These are phyloP conservation scores for Monosporascus sp. DNA, from an alignment of 2,329 filamentous ascomycete species.

Conservation along the genomic window DNA sequence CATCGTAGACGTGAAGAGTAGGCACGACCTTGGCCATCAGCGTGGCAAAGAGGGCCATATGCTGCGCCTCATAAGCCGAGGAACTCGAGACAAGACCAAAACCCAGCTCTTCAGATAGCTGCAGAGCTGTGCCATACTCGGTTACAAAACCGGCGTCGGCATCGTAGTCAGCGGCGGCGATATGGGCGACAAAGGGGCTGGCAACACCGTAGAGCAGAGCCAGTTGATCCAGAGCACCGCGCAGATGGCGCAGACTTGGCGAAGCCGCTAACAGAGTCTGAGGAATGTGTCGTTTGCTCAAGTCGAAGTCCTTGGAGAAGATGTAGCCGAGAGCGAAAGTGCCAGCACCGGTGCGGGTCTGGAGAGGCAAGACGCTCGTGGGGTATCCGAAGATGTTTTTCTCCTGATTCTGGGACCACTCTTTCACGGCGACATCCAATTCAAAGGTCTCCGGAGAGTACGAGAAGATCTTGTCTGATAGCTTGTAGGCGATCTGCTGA, in stretches of 20 bases:
- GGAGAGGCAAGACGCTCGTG: constrained; percentile 72
- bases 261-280: constrained; percentile 88
- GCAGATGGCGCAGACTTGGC: constrained; percentile 73
- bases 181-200: constrained; percentile 87
- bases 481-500: constrained; percentile 90
- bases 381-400: constrained; percentile 77
- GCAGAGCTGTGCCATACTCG: constrained; percentile 78
- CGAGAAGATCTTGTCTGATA: constrained; percentile 96
- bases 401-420: constrained; percentile 67
- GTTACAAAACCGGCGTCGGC: constrained; percentile 66
- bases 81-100: constrained; percentile 79
- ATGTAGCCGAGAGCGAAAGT: constrained; percentile 92
- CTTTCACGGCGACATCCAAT: constrained; percentile 74
- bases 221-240: constrained; percentile 83
- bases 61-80: constrained; percentile 87
- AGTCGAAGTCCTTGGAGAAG: constrained; percentile 94
- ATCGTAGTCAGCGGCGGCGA: constrained; percentile 85
- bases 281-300: constrained; percentile 84
- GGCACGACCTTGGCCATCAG: constrained; percentile 72
- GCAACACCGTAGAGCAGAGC: constrained; percentile 86
- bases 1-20: constrained; percentile 86
- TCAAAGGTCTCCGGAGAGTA: constrained; percentile 94
- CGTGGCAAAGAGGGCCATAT: constrained; percentile 88
- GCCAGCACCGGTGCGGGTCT: constrained; percentile 85
- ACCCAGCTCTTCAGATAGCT: constrained; percentile 82